A percentile compares a stretch with the other conserved stretches of the same genome.
Conservation (phyloP, 192 early-diverging fungal genomes). For the Coemansia sp. region DNA sequence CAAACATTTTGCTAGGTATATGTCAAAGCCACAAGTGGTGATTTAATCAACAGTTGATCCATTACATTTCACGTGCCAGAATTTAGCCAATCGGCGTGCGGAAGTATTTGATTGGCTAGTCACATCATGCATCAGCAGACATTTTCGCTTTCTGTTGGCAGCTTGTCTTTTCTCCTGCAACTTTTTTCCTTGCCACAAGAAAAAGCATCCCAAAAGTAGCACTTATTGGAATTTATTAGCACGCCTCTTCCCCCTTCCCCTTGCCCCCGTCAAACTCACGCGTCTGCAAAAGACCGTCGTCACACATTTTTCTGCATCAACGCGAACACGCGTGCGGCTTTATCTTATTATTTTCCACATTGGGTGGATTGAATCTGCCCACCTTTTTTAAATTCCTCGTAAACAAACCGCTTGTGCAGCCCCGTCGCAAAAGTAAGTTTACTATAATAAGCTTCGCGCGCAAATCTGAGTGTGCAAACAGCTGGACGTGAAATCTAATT, state of each 20-base stretch:
- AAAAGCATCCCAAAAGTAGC: neutral
- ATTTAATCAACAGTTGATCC: neutral
- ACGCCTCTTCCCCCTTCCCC: conserved; percentile 1
- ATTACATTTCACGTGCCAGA: neutral
- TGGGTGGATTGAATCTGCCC: neutral
- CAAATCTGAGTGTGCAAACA: neutral
- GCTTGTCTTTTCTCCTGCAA: neutral
- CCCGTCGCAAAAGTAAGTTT: neutral
- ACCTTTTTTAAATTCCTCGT: neutral
- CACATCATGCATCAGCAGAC: neutral
- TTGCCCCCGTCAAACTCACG: conserved; percentile 9
- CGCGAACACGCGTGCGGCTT: conserved; percentile 3
- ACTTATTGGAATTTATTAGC: neutral
- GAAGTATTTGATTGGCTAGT: neutral
- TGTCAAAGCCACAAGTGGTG: neutral
- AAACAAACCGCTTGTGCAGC: neutral
- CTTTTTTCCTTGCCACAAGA: neutral
- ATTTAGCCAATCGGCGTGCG: neutral
- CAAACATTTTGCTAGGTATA: too few relatives aligned
- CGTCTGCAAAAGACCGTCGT: conserved; percentile 12
- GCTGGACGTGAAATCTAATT: neutral
- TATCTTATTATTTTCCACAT: neutral
- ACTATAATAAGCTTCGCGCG: neutral
- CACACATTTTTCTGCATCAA: conserved; percentile 6
- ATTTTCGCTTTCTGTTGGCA: neutral